Percentiles rank a stretch among this genome's conserved stretches.
These are phyloP conservation scores for Neurospora sp. DNA, from an alignment of 2,329 filamentous ascomycete species.

Conservation along the genomic window DNA sequence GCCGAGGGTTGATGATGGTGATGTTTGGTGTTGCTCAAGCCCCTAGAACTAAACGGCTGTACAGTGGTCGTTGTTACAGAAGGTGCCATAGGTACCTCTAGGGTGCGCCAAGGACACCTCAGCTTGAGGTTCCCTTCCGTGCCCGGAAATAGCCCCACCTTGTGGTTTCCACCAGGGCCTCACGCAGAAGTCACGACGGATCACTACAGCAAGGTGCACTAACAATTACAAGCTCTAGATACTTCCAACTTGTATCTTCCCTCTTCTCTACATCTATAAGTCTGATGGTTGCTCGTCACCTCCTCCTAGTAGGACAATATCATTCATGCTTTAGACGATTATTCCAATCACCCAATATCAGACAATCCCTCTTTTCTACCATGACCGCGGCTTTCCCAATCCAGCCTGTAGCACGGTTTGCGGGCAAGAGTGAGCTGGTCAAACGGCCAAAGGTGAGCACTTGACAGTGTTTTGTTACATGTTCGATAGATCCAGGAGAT, in stretches of 20 bases:
- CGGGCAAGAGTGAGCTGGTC: slow-evolving; percentile 57
- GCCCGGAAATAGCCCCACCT: not conserved
- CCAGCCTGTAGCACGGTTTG: slow-evolving; percentile 60
- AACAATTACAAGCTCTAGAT: not conserved
- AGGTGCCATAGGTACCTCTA: not conserved
- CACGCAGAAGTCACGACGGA: not conserved
- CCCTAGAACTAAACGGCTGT: not conserved
- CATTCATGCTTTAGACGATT: not conserved
- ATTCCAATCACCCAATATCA: not conserved
- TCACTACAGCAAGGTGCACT: not conserved
- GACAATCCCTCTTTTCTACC: not conserved
- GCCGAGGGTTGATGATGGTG: not conserved
- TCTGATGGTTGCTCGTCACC: not conserved
- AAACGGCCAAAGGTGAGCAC: slow-evolving; percentile 58
- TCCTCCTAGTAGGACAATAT: not conserved
- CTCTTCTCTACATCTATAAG: not conserved
- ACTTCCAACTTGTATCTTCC: not conserved
- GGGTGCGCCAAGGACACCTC: not conserved
- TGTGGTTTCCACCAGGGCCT: not conserved
- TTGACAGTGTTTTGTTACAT: not conserved
- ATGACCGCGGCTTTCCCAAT: slow-evolving; percentile 43
- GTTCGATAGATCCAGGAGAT: not conserved
- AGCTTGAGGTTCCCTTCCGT: not conserved
- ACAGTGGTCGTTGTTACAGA: not conserved
- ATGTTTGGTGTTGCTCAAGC: not conserved